A percentile compares a stretch with the other conserved stretches of the same genome.
Evolutionary conservation across 371 early-diverging fungal species (phyloP).

Genomic region (Mortierella sp.): DNA sequence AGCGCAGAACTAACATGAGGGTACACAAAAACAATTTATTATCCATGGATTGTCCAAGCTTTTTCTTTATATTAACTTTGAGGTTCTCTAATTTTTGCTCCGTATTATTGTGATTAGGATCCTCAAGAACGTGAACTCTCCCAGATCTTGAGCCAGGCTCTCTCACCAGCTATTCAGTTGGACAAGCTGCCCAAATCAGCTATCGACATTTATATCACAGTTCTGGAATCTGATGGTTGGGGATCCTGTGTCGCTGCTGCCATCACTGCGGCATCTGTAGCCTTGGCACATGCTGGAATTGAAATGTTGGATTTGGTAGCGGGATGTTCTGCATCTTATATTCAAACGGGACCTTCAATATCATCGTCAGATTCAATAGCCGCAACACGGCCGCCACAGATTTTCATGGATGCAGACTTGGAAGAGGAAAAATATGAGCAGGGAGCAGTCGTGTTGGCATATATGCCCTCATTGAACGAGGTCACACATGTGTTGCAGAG

Average conservation of each 20-base stretch:
- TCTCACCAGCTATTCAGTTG: slow-evolving; percentile 90
- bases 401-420: slow-evolving; percentile 78
- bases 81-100: not conserved
- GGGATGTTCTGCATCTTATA: slow-evolving; percentile 75
- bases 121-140: slow-evolving; percentile 88
- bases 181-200: slow-evolving; percentile 90
- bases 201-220: slow-evolving; percentile 88
- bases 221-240: slow-evolving; percentile 90
- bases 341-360: slow-evolving; percentile 57
- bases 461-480: slow-evolving; percentile 90
- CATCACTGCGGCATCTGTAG: slow-evolving; percentile 88
- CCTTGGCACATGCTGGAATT: slow-evolving; percentile 94
- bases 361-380: slow-evolving; percentile 55
- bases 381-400: slow-evolving; percentile 53
- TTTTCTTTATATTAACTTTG: too few relatives aligned
- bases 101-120: slow-evolving; percentile 61
- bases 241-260: slow-evolving; percentile 86
- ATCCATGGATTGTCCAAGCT: too few relatives aligned
- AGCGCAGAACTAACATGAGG: slow-evolving; percentile 71
- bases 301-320: slow-evolving; percentile 94
- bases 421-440: slow-evolving; percentile 77
- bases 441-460: slow-evolving; percentile 82
- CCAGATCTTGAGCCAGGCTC: slow-evolving; percentile 79
- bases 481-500: slow-evolving; percentile 89
- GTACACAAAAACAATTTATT: slow-evolving; percentile 60